These are phyloP conservation scores for Didymella pomorum DNA, from an alignment of 2,329 filamentous ascomycete species.

Conservation along the genomic window DNA sequence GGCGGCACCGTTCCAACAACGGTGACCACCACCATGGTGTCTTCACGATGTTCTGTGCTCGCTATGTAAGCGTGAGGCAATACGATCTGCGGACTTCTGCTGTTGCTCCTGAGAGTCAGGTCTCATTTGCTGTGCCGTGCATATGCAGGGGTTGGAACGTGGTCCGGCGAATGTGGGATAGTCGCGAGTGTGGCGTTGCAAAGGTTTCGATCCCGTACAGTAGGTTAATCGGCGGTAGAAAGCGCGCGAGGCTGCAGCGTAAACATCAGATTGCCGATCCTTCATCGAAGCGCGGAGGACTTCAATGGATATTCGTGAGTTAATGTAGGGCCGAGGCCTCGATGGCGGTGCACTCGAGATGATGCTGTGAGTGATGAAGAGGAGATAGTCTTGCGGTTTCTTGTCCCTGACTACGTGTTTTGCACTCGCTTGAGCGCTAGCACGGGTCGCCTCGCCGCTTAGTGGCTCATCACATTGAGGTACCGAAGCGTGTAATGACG, in stretches of 20 bases:
- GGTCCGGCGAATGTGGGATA: background rate
- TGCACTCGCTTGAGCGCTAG: background rate
- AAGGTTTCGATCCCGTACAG: background rate
- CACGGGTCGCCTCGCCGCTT: too few relatives aligned
- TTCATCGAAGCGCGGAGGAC: too few relatives aligned
- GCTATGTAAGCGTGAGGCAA: background rate
- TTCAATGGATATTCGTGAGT: too few relatives aligned
- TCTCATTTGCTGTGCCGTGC: background rate
- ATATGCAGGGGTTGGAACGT: background rate
- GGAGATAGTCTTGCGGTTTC: background rate
- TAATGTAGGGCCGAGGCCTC: background rate
- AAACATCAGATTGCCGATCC: too few relatives aligned
- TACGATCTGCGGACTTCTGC: background rate
- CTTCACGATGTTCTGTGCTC: background rate
- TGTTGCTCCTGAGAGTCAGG: background rate
- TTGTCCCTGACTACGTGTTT: background rate
- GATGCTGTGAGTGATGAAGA: background rate
- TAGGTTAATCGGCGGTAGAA: background rate
- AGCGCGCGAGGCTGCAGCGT: background rate
- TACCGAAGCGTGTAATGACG: background rate
- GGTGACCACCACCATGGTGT: background rate
- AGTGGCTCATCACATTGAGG: background rate
- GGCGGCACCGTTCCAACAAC: background rate
- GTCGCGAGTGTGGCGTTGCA: background rate
- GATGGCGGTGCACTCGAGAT: background rate